Conservation (phyloP, 768 basidiomycete genomes). For the Podaxis sp. region DNA sequence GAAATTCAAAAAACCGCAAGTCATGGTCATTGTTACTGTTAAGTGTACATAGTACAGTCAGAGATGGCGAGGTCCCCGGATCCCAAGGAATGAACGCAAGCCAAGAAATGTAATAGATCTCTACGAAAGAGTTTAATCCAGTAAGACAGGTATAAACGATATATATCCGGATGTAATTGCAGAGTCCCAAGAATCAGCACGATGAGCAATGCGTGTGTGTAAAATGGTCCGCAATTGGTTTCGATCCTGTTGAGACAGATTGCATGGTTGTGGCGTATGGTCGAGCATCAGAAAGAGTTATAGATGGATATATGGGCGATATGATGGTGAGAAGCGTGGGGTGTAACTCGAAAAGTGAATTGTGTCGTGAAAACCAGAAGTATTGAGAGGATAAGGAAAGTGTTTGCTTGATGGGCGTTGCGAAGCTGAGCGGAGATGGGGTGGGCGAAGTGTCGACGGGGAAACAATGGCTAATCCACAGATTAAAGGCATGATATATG, state of each 20-base stretch:
- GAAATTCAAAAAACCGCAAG: not conserved
- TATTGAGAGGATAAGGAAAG: not conserved
- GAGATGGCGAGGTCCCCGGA: not conserved
- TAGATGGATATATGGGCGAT: not conserved
- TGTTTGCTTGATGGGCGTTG: not conserved
- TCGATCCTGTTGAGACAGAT: not conserved
- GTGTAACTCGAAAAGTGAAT: not conserved
- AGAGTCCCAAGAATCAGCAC: not conserved
- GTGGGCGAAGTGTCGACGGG: not conserved
- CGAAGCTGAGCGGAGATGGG: constrained; percentile 3
- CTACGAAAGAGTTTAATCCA: not conserved
- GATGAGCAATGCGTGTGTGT: not conserved
- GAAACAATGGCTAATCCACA: constrained; percentile 6
- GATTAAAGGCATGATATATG: not conserved
- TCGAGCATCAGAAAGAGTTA: not conserved
- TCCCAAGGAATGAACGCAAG: not conserved
- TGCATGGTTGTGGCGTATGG: not conserved
- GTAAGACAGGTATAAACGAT: not conserved
- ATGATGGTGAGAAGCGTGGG: not conserved
- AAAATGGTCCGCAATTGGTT: not conserved
- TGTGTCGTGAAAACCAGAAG: not conserved
- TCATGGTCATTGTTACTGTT: not conserved
- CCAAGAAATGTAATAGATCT: not conserved
- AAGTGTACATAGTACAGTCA: not conserved
- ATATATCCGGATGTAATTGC: not conserved